Percentiles rank a stretch among this genome's conserved stretches.
These are phyloP conservation scores for Syzygium malaccense DNA, from an alignment of 441 rosid species.

Conservation along the genomic window DNA sequence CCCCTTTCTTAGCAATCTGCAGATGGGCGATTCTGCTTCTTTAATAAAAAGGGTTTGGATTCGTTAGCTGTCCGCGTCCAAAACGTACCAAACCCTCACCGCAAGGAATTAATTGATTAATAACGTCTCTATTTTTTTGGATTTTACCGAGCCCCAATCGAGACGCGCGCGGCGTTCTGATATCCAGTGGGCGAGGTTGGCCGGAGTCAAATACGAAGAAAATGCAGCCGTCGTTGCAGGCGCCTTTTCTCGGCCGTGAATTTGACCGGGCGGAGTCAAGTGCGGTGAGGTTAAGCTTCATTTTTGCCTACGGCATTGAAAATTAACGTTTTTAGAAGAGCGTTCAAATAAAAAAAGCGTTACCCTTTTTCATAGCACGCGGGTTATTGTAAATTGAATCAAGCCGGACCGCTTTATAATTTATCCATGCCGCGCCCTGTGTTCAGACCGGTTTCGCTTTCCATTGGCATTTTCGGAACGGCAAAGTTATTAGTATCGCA, in stretches of 20 bases:
- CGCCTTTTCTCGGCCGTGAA: background rate
- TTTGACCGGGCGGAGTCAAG: background rate
- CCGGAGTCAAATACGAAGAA: background rate
- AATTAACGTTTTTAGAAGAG: background rate
- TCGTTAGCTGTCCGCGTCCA: background rate
- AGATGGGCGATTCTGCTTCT: background rate
- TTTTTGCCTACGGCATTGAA: background rate
- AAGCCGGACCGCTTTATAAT: background rate
- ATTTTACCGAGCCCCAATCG: fast-evolving
- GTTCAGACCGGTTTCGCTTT: background rate
- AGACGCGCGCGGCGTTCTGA: fast-evolving
- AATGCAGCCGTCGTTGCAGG: background rate
- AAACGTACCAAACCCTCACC: background rate
- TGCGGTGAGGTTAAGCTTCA: background rate
- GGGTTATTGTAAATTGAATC: background rate
- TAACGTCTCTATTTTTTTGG: background rate
- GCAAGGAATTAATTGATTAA: background rate
- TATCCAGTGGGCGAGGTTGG: fast-evolving
- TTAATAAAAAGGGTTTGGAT: background rate
- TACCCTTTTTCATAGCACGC: background rate
- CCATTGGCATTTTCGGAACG: background rate
- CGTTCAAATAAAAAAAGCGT: background rate
- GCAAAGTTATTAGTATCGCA: background rate
- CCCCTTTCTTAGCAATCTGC: background rate
- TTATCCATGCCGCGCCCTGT: background rate